Evolutionary conservation across 768 basidiomycete genomes (phyloP).

Genomic region (Trametes gibbosa): DNA sequence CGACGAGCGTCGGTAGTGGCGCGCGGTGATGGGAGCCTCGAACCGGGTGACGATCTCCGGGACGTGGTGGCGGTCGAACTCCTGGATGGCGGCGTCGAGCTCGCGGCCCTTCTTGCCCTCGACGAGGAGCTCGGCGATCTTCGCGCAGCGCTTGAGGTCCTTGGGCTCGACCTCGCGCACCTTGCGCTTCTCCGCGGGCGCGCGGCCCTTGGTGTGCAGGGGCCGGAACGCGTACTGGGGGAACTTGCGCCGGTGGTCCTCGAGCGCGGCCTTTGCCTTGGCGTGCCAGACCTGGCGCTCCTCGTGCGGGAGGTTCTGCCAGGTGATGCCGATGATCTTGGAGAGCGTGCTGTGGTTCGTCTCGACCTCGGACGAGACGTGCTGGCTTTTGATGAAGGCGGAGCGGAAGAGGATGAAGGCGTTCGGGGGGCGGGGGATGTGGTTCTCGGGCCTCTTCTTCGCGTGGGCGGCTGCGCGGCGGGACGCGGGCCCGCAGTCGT

Average conservation of each 20-base stretch:
- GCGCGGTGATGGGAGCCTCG: slow-evolving; percentile 71
- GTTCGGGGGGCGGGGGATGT: slow-evolving; percentile 82
- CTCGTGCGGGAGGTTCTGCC: slow-evolving; percentile 74
- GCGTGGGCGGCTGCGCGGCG: slow-evolving; percentile 41
- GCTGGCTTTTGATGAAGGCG: slow-evolving; percentile 75
- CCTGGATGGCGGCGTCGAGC: slow-evolving; percentile 34
- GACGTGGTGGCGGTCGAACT: slow-evolving; percentile 47
- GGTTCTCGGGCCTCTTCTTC: slow-evolving; percentile 70
- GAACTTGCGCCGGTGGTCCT: slow-evolving; percentile 72
- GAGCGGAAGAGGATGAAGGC: slow-evolving; percentile 88
- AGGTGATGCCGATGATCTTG: slow-evolving; percentile 82
- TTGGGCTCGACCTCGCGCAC: slow-evolving; percentile 62
- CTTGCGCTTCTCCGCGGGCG: slow-evolving; percentile 47
- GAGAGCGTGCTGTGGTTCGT: slow-evolving; percentile 81
- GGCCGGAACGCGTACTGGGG: slow-evolving; percentile 77
- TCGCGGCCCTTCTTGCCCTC: slow-evolving; percentile 39
- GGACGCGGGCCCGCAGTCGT: slow-evolving; percentile 27
- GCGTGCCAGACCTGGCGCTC: slow-evolving; percentile 76
- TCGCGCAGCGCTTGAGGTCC: slow-evolving; percentile 60
- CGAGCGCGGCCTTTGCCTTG: slow-evolving; percentile 69
- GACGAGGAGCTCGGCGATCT: slow-evolving; percentile 61
- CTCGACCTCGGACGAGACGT: slow-evolving; percentile 74
- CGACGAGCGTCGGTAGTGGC: slow-evolving; percentile 64
- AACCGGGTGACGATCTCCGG: slow-evolving; percentile 68
- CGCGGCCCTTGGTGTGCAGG: slow-evolving; percentile 46